Conservation (phyloP, 1,284 basidiomycete genomes). For the Irpex sp. region DNA sequence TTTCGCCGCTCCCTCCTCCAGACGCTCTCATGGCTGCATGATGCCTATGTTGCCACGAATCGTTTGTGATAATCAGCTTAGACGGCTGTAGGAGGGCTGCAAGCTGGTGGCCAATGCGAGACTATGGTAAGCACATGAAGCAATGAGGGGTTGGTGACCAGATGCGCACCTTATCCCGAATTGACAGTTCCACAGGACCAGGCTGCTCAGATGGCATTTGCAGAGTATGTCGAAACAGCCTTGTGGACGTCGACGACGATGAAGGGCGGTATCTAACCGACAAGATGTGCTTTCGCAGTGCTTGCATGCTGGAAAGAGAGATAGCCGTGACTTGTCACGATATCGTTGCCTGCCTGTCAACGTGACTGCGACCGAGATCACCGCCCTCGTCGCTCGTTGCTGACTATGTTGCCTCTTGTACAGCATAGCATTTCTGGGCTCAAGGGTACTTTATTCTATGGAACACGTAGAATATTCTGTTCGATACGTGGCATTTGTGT, state of each 20-base stretch:
- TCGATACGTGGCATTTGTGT: neutral
- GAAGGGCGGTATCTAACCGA: constrained; percentile 8
- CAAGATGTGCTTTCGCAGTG: constrained; percentile 8
- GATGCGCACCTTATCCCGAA: constrained; percentile 50
- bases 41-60: constrained; percentile 76
- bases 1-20: constrained; percentile 59
- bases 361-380: neutral
- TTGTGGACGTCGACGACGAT: neutral
- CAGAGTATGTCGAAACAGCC: constrained; percentile 5
- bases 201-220: constrained; percentile 14
- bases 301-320: constrained; percentile 5
- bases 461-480: neutral
- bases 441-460: neutral
- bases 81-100: constrained; percentile 52
- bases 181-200: constrained; percentile 44
- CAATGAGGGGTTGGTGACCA: neutral
- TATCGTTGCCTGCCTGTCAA: neutral
- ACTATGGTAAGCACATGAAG: neutral
- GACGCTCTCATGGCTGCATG: constrained; percentile 71
- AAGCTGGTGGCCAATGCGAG: constrained; percentile 39
- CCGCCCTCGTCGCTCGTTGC: neutral
- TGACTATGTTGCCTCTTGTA: neutral
- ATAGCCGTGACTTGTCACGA: neutral
- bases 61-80: constrained; percentile 62
- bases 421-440: neutral